These are phyloP conservation scores for Samsoniella hepiali DNA, from an alignment of 2,329 filamentous ascomycete genomes.

Conservation along the genomic window DNA sequence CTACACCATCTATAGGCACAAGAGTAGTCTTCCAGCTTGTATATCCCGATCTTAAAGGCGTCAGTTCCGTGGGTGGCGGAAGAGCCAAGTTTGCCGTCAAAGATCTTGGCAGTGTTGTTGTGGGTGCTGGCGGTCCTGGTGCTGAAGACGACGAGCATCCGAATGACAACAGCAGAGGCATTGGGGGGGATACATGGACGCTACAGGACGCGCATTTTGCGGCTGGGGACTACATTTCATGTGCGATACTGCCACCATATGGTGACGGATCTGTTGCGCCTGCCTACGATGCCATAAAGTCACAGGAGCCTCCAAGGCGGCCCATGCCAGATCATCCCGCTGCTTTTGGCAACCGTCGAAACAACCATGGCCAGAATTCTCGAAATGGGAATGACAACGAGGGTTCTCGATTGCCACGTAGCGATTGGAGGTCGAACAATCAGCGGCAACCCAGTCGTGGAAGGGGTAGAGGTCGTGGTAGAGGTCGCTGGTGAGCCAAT, in stretches of 20 bases:
- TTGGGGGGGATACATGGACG: conserved; percentile 69
- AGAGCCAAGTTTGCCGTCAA: conserved; percentile 66
- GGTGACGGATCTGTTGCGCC: conserved; percentile 71
- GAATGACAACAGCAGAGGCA: conserved; percentile 37
- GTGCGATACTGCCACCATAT: conserved; percentile 73
- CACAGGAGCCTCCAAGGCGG: not conserved
- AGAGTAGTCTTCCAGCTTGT: conserved; percentile 85
- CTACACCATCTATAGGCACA: conserved; percentile 72
- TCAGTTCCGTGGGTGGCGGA: conserved; percentile 26
- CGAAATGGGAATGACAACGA: not conserved
- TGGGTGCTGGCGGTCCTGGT: conserved; percentile 58
- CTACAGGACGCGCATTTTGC: conserved; percentile 76
- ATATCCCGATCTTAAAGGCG: conserved; percentile 65
- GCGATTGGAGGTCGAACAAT: conserved; percentile 9
- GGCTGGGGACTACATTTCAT: conserved; percentile 83
- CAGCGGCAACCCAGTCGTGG: not conserved
- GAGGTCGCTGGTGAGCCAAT: conserved; percentile 6
- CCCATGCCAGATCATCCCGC: not conserved
- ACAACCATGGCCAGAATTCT: not conserved
- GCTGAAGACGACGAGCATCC: conserved; percentile 39
- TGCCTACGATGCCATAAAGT: conserved; percentile 31
- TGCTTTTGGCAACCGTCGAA: conserved; percentile 1
- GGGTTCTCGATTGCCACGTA: not conserved
- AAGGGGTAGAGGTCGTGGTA: conserved; percentile 7
- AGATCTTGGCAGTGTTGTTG: conserved; percentile 77